Evolutionary conservation across 2,329 filamentous ascomycete genomes (phyloP), one percentile per base, ranked within the genome.

Genomic region (Phialemoniopsis sp.): DNA sequence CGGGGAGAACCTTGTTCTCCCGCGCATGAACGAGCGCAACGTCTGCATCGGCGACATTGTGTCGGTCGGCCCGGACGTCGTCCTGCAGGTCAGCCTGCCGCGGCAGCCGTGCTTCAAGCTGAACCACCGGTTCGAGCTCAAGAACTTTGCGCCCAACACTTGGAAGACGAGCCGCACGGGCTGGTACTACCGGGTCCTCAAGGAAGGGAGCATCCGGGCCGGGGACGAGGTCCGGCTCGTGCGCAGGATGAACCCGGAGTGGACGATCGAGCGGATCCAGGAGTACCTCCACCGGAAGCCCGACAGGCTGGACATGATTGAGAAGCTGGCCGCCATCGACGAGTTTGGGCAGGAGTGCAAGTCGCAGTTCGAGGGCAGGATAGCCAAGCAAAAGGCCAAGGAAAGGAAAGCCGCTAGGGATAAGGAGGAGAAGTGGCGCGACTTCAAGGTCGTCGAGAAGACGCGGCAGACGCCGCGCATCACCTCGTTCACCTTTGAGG

Each of bases 81-180:
- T 78, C 3, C 64, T 83, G 0, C 74, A 84, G 48, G 73, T 84
- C 17, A 75, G 70, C 45, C 60, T 82, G 17, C 80, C 80, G 1
- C 69, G 81, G 13, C 73, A 79, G 47, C 81, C 81, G 9, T 85
- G 81, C 60, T 85, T 76, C 62, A 85, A 85, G 53, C 68, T 85
- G 8, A 85, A 85, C 52, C 80, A 84, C 49, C 76, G 80, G 2
- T 85, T 85, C 55, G 67, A 73, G 28, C 60, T 82, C 9, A 77
- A 76, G 49, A 73, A 80, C 44, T 82, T 85, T 56, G 76, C 80
- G 4, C 72, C 72, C 1, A 63, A 68, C 15, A 75, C 77, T 0
- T 80, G 76, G 58, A 66, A 70, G 44, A 63, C 63, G 3, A 74
- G 74, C 41, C 70, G 80, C 2, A 83, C 79, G 0, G 81, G 81